Base-by-base conservation (phyloP, 176 grass and related monocot species). In the Zoysia japonica region DNA sequence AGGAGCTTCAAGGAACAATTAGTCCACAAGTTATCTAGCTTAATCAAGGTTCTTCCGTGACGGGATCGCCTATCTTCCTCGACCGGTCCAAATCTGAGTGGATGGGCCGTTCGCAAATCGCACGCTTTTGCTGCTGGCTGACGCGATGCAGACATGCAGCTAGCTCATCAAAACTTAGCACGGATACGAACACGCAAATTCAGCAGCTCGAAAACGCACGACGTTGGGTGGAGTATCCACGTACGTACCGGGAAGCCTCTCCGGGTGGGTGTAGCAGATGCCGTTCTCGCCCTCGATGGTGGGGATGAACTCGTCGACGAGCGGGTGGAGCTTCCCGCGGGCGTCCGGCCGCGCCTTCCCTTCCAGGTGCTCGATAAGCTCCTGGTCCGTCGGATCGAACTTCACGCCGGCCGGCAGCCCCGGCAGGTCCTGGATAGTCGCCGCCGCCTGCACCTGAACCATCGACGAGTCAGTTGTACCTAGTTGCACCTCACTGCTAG, bases 191-290 rank as follows among this genome's bases (percentile, higher is more conserved):
- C 20, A 10, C 28, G 59, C 59, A 62, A 37, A 14, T 64, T 14
- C 12, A 28, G 28, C n/a, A 52, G 82, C 15, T 28, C 63, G 6
- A 83, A 61, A 61, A 74, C 28, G 28, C 28, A 28, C 28, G 28
- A 28, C 39, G 47, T 82, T 51, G 70, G 41, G 60, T 44, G 11
- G 15, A 45, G 8, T 0, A 0, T 9, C 12, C 48, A 39, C 3
- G 45, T 17, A 5, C 17, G 9, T 93, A 93, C 96, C 90, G 48
- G 96, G 96, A 60, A 99, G 90, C 80, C 88, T 93, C 96, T 96
- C 92, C 8, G 96, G 96, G 61, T 99, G 96, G 40, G 96, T 99
- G 84, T 95, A 99, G 84, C 96, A 99, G 79, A 99, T 99, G 66
- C 96, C 96, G 72, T 99, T 91, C 86, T 99, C 96, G 41, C 96